phyloP scores from a whole-genome alignment of 495 filamentous ascomycete genomes.

The Parathielavia appendiculata region DNA sequence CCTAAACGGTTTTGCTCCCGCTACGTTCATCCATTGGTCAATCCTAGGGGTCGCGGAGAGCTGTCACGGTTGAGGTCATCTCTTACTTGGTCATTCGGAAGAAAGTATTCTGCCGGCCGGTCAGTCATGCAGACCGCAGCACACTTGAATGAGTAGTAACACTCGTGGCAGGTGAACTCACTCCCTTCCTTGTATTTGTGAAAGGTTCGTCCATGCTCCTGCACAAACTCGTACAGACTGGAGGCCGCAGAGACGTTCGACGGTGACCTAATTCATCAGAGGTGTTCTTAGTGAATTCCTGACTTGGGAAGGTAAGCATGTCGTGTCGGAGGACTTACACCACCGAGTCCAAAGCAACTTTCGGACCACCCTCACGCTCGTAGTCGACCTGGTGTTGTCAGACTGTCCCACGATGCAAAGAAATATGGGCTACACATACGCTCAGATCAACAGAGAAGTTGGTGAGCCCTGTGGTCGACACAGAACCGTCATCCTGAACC shows the following conservation, averaged over 20 bases:
- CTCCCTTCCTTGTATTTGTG: constrained; percentile 38
- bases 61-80: neutral
- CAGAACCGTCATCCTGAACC: neutral
- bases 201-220: constrained; percentile 35
- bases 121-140: neutral
- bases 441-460: constrained; percentile 9
- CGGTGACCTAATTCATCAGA: neutral
- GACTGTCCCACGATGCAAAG: no score
- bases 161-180: constrained; percentile 13
- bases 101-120: constrained; percentile 25
- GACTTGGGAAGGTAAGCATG: neutral
- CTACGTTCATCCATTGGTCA: constrained; percentile 20
- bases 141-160: no score
- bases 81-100: constrained; percentile 31
- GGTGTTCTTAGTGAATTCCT: neutral
- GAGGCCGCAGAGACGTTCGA: constrained; percentile 17
- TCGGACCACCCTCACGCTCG: neutral
- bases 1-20: constrained; percentile 44
- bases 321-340: neutral
- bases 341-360: neutral
- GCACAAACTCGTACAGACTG: constrained; percentile 23
- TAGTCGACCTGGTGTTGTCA: constrained; percentile 7
- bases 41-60: no score
- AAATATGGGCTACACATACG: no score
- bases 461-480: neutral